These are phyloP conservation scores for Colletotrichum lini DNA, from an alignment of 2,329 filamentous ascomycete species.

Conservation along the genomic window DNA sequence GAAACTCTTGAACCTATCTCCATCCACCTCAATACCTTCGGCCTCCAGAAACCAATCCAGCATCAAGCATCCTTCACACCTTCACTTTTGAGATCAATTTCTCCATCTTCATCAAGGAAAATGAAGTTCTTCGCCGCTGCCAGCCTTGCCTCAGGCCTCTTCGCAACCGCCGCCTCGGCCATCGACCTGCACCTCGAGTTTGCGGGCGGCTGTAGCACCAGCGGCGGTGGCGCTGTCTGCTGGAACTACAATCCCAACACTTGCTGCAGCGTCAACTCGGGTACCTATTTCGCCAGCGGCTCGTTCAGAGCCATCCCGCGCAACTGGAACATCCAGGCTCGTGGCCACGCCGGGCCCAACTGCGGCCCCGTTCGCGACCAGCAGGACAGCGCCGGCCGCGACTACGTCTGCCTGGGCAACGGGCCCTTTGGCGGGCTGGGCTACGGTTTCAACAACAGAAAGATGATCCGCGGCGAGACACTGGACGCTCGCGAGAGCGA, in stretches of 20 bases:
- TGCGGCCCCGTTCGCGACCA: constrained; percentile 28
- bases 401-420: constrained; percentile 26
- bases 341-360: constrained; percentile 31
- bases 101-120: constrained; percentile 24
- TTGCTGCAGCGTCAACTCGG: constrained; percentile 33
- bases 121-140: constrained; percentile 24
- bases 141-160: constrained; percentile 32
- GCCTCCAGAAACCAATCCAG: background rate
- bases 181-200: constrained; percentile 34
- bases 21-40: constrained; percentile 17
- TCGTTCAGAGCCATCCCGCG: constrained; percentile 29
- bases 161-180: constrained; percentile 32
- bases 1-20: background rate
- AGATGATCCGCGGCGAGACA: constrained; percentile 33
- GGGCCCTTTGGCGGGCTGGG: constrained; percentile 23
- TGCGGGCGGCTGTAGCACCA: constrained; percentile 34
- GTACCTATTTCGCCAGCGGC: constrained; percentile 23
- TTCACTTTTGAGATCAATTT: constrained; percentile 4
- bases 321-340: constrained; percentile 25
- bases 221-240: constrained; percentile 17
- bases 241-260: constrained; percentile 6
- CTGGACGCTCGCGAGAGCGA: constrained; percentile 23
- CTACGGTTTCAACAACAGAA: constrained; percentile 27
- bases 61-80: constrained; percentile 12
- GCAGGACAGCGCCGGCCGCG: constrained; percentile 24